phyloP scores from a whole-genome alignment of 768 basidiomycete species.

The Trichaptum fuscoviolaceum region DNA sequence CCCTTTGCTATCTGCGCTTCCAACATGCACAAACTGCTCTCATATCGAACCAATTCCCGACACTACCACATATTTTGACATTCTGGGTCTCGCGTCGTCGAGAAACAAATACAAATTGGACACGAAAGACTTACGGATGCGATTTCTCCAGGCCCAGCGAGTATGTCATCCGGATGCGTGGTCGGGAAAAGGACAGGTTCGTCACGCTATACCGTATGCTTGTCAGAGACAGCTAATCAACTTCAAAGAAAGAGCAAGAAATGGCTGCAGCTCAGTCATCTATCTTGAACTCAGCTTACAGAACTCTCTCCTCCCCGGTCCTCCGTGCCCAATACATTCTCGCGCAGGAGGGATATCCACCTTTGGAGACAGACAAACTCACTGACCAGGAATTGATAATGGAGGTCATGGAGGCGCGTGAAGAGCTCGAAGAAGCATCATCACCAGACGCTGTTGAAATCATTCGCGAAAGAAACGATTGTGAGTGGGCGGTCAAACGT shows the following conservation, averaged over 20 bases:
- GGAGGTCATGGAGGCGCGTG: slow-evolving; percentile 75
- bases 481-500: slow-evolving; percentile 32
- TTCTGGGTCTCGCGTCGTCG: slow-evolving; percentile 57
- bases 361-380: slow-evolving; percentile 65
- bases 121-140: slow-evolving; percentile 47
- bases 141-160: slow-evolving; percentile 68
- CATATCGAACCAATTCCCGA: slow-evolving; percentile 55
- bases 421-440: slow-evolving; percentile 64
- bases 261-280: slow-evolving; percentile 66
- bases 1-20: slow-evolving; percentile 56
- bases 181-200: slow-evolving; percentile 59
- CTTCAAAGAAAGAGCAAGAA: slow-evolving; percentile 45
- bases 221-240: slow-evolving; percentile 5
- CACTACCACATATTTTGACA: slow-evolving; percentile 54
- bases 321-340: slow-evolving; percentile 80
- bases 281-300: slow-evolving; percentile 78
- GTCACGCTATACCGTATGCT: slow-evolving; percentile 18
- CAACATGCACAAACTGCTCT: slow-evolving; percentile 72
- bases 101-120: slow-evolving; percentile 74
- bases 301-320: slow-evolving; percentile 65
- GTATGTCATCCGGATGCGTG: slow-evolving; percentile 86
- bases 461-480: slow-evolving; percentile 50
- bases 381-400: slow-evolving; percentile 67
- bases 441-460: slow-evolving; percentile 42
- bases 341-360: slow-evolving; percentile 47